A percentile compares a stretch with the other conserved stretches of the same genome.
Evolutionary conservation across 23 red algal genomes (phyloP).

Genomic region (Gracilaria domingensis): DNA sequence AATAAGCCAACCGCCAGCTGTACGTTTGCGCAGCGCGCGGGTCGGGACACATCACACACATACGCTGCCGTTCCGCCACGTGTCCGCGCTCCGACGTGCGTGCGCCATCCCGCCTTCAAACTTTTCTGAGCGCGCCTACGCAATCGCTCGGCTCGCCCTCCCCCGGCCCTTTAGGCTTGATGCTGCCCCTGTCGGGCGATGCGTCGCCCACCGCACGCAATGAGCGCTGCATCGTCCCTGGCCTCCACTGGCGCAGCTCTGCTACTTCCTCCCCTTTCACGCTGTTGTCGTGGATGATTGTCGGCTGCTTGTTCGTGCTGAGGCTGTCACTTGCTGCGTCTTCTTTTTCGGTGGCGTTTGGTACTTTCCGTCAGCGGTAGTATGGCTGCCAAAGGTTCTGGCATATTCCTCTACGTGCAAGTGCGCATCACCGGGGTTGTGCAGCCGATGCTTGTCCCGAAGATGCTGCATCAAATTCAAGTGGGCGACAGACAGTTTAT

Average conservation of each 20-base stretch:
- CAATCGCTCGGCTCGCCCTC: not conserved
- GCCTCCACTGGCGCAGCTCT: not conserved
- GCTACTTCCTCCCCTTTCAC: not conserved
- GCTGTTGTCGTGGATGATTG: not conserved
- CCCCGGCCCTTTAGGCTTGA: constrained; percentile 23
- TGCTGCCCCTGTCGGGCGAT: not conserved
- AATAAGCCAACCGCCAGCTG: constrained; percentile 22
- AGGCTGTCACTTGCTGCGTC: not conserved
- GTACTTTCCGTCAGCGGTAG: not conserved
- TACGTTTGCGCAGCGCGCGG: not conserved
- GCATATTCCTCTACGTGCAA: constrained; percentile 56
- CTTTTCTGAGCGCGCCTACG: constrained; percentile 14
- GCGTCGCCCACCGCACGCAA: not conserved
- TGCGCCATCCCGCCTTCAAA: constrained; percentile 24
- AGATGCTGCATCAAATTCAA: constrained; percentile 50
- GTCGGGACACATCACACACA: not conserved
- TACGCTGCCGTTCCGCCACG: constrained; percentile 28
- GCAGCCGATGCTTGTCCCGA: constrained; percentile 47
- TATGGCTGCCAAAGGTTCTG: constrained; percentile 16
- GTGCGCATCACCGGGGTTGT: constrained; percentile 36
- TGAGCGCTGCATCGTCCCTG: not conserved
- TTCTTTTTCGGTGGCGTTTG: not conserved
- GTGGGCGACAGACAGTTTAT: constrained; percentile 43
- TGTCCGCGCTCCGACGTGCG: not conserved
- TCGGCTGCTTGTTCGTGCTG: not conserved